These are phyloP conservation scores for Daedalea quercina DNA, from an alignment of 768 basidiomycete species.

Conservation along the genomic window DNA sequence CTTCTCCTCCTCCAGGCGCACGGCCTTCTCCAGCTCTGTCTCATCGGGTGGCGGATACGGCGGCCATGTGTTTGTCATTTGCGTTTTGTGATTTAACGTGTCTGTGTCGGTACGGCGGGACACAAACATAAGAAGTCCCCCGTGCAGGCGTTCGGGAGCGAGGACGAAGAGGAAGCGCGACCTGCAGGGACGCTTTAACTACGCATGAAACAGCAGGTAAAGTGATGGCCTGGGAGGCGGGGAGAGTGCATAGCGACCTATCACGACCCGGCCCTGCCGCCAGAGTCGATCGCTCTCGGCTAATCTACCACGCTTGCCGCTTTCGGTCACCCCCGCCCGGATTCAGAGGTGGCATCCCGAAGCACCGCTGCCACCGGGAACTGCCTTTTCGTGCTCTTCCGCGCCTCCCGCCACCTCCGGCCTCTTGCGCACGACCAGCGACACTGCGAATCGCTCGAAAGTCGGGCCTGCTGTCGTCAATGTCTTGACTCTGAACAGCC, in stretches of 20 bases:
- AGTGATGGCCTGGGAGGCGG: background rate
- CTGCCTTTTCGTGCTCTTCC: too few relatives aligned
- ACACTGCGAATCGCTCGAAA: too few relatives aligned
- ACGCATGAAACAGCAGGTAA: background rate
- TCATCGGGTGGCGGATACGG: conserved; percentile 31
- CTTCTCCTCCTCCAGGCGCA: conserved; percentile 35
- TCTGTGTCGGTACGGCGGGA: background rate
- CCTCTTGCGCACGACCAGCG: too few relatives aligned
- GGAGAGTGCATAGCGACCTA: background rate
- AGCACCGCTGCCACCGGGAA: too few relatives aligned
- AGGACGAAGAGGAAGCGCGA: background rate
- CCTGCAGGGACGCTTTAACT: background rate
- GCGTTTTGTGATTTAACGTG: background rate
- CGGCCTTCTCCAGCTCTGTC: conserved; percentile 33
- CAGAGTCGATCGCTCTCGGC: background rate
- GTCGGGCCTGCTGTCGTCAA: too few relatives aligned
- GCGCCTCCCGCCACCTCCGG: too few relatives aligned
- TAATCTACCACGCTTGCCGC: background rate
- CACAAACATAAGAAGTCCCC: background rate
- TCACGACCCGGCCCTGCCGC: background rate
- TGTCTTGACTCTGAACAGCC: too few relatives aligned
- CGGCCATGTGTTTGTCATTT: conserved; percentile 18
- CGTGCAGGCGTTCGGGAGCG: background rate
- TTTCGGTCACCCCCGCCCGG: background rate
- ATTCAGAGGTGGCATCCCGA: too few relatives aligned